Evolutionary conservation across 768 basidiomycete species (phyloP), one percentile per base, ranked within the genome.

Genomic region (Mycena leptocephala): DNA sequence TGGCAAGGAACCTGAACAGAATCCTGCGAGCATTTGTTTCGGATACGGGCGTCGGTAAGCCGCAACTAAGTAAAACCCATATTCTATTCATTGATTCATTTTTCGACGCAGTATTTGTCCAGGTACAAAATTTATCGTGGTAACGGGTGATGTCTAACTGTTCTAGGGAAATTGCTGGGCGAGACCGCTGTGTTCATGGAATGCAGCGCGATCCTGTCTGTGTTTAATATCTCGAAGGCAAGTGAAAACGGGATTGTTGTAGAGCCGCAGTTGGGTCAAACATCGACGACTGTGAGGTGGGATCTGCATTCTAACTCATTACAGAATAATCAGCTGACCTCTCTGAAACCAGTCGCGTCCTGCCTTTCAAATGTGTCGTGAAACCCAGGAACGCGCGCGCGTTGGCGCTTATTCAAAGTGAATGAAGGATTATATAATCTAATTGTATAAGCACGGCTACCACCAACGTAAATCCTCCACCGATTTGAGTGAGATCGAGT

Each of bases 1-100:
- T 5, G 58, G 53, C 11, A 55, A 65, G 26, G 24, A 46, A 18
- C 81, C 85, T 2, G 84, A 87, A 56, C 48, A 35, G 4, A 87
- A 88, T 76, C 84, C 87, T 2, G 81, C 83, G 18, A 80, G 80
- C 8, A 81, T 86, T 35, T 86, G 85, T 61, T 90, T 90, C 67
- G 90, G 90, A 6, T 90, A 87, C 65, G 90, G 90, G 28, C 78
- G 90, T 77, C 82, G 89, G 82, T 81, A 32, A 56, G 76, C 8
- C 2, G 11, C 18, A 3, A 0, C 48, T 39, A 0, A 5, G 9
- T 28, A 6, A 5, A 46, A n/a, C n/a, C n/a, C n/a, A n/a, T n/a
- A n/a, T n/a, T n/a, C 32, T 56, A 75, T 55, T 28, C 8, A 20
- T 26, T 20, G 41, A 48, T 22, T 35, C 6, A 1, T 20, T 41